These are phyloP conservation scores for Funneliformis mosseae DNA, from an alignment of 192 early-diverging fungal genomes.

Conservation along the genomic window DNA sequence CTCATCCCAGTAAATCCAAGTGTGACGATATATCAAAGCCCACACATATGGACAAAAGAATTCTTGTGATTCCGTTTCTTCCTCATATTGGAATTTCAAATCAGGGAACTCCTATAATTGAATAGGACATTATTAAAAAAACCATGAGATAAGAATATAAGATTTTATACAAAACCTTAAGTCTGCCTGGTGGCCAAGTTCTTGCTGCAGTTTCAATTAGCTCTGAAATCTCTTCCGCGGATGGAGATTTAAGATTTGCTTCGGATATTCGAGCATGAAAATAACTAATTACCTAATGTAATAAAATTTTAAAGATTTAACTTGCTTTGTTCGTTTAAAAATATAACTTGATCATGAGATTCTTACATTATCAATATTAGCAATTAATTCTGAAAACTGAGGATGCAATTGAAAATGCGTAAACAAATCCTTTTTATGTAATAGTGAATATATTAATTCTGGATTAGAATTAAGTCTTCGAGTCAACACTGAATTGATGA, in stretches of 20 bases:
- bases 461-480: slow-evolving; percentile 65
- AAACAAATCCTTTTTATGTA: slow-evolving; percentile 71
- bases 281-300: slow-evolving; percentile 57
- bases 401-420: slow-evolving; percentile 51
- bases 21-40: slow-evolving; percentile 58
- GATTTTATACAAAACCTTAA: slow-evolving; percentile 44
- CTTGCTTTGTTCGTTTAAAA: not conserved
- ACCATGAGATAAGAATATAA: not conserved
- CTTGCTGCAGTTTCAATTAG: slow-evolving; percentile 65
- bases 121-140: slow-evolving; percentile 20
- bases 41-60: slow-evolving; percentile 76
- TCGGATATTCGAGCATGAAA: slow-evolving; percentile 65
- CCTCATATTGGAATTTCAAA: slow-evolving; percentile 72
- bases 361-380: slow-evolving; percentile 57
- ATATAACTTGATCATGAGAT: not conserved
- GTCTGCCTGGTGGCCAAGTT: slow-evolving; percentile 59
- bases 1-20: slow-evolving; percentile 72
- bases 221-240: slow-evolving; percentile 62
- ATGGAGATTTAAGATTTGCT: slow-evolving; percentile 64
- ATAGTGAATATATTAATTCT: slow-evolving; percentile 69
- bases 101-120: slow-evolving; percentile 47
- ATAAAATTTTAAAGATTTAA: not conserved
- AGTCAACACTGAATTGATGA: slow-evolving; percentile 68
- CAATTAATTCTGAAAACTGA: slow-evolving; percentile 59
- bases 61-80: slow-evolving; percentile 53